These are phyloP conservation scores for Venustampulla echinocandica DNA, from an alignment of 495 filamentous ascomycete species.

Conservation along the genomic window DNA sequence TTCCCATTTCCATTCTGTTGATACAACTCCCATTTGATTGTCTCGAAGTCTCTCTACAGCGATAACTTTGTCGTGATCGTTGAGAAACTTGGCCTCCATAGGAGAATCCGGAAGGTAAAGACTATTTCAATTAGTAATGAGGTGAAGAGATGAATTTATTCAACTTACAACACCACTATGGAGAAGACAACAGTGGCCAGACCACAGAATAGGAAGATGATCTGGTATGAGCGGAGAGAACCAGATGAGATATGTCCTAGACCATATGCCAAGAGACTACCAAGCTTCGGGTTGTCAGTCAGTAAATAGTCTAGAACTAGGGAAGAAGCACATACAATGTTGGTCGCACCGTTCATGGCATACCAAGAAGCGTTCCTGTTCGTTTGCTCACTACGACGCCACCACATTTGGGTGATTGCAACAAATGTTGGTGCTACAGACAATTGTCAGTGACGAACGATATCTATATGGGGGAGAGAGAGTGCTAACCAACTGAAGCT, in stretches of 20 bases:
- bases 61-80: slow-evolving; percentile 42
- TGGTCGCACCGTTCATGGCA: slow-evolving; percentile 45
- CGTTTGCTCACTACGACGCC: slow-evolving; percentile 50
- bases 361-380: slow-evolving; percentile 52
- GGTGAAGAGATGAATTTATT: not conserved
- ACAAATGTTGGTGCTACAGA: slow-evolving; percentile 52
- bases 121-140: slow-evolving; percentile 2
- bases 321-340: slow-evolving; percentile 30
- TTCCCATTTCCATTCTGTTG: slow-evolving; percentile 51
- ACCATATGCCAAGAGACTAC: slow-evolving; percentile 17
- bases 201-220: slow-evolving; percentile 49
- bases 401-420: slow-evolving; percentile 57
- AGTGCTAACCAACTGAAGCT: slow-evolving; percentile 40
- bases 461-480: no score
- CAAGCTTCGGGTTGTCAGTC: slow-evolving; percentile 6
- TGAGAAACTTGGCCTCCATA: slow-evolving; percentile 45
- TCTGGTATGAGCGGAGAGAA: slow-evolving; percentile 26
- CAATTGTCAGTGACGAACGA: slow-evolving; percentile 7
- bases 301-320: not conserved
- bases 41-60: slow-evolving; percentile 42
- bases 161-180: slow-evolving; percentile 31
- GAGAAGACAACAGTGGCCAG: slow-evolving; percentile 43
- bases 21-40: slow-evolving; percentile 54
- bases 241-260: slow-evolving; percentile 18
- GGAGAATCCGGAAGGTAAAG: slow-evolving; percentile 44